Evolutionary conservation across 305 asterid species (phyloP).

Genomic region (Fraxinus floribunda): DNA sequence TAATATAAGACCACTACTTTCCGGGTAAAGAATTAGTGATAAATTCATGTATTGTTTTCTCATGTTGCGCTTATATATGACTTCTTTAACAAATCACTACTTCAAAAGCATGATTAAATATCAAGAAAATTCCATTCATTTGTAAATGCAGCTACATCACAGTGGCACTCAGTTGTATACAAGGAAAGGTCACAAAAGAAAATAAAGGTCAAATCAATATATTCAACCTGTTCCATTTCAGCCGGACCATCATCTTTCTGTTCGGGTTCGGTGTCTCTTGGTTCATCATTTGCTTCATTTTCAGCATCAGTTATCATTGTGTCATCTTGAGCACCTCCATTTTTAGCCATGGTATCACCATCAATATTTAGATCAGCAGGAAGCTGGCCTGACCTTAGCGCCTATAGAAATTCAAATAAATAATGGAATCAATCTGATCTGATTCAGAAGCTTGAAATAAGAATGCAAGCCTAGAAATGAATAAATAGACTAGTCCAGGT

Average conservation of each 20-base stretch:
- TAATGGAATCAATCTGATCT: neutral
- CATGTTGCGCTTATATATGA: neutral
- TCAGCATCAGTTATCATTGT: conserved; percentile 55
- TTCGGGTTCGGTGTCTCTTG: conserved; percentile 48
- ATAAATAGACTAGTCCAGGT: neutral
- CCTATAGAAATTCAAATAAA: conserved; percentile 45
- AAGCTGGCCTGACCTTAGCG: conserved; percentile 90
- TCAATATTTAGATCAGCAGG: conserved; percentile 72
- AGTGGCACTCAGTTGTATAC: neutral
- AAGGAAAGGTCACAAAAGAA: neutral
- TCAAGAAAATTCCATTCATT: conserved; percentile 2
- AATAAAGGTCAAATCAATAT: neutral
- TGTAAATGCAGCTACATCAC: conserved; percentile 12
- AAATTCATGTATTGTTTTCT: neutral
- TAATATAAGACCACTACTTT: neutral
- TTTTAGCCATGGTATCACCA: conserved; percentile 35
- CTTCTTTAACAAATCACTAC: neutral
- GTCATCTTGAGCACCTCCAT: conserved; percentile 44
- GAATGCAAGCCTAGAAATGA: neutral
- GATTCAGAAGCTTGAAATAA: neutral
- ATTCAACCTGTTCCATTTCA: conserved; percentile 81
- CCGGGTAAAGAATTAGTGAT: neutral
- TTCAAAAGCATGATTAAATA: neutral
- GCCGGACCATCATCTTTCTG: conserved; percentile 60
- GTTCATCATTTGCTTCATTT: conserved; percentile 43